Evolutionary conservation across 352 stramenopile species (phyloP), one percentile per base, ranked within the genome.

Genomic region (Phytophthora sansomeana): DNA sequence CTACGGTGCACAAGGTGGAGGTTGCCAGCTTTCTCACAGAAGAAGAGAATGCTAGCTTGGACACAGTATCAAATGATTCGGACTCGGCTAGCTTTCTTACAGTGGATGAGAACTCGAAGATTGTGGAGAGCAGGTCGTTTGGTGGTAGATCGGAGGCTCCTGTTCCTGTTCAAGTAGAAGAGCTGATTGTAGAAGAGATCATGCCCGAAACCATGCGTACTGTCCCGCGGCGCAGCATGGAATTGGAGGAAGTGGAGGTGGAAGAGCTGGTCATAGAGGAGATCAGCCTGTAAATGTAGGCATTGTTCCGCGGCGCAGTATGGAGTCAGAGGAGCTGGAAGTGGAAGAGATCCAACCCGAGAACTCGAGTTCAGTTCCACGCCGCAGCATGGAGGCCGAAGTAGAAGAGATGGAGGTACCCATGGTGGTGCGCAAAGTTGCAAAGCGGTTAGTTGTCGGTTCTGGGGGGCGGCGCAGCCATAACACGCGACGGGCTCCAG

Each of bases 181-280:
- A 81, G 14, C 47, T 88, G 10, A 68, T 76, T 48, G 74, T 90
- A 26, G 77, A 89, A 53, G 78, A 92, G 52, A 61, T 90, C 28
- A 58, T 72, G 41, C 77, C 80, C 5, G 69, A 77, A 28, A 75
- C 57, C 19, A 24, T 72, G n/a, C 58, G 63, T 13, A 72, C 62
- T 1, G 52, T 75, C 6, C 54, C 63, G 14, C 67, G 57, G 19
- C 67, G 63, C n/a, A 75, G 67, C 17, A 63, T 69, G 51, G 63
- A 74, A 14, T 13, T 69, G 35, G 35, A 67, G 19, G 67, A 67
- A 53, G 46, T 69, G 46, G 63, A 65, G 14, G 47, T 53, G 26
- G 63, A 75, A 35, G 67, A 75, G 51, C 46, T 75, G 39, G 39
- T 69, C 28, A 71, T 72, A 49, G 67, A 75, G 14, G 67, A 75